Evolutionary conservation across 2,329 filamentous ascomycete species (phyloP).

Genomic region (Fusarium duplospermum): DNA sequence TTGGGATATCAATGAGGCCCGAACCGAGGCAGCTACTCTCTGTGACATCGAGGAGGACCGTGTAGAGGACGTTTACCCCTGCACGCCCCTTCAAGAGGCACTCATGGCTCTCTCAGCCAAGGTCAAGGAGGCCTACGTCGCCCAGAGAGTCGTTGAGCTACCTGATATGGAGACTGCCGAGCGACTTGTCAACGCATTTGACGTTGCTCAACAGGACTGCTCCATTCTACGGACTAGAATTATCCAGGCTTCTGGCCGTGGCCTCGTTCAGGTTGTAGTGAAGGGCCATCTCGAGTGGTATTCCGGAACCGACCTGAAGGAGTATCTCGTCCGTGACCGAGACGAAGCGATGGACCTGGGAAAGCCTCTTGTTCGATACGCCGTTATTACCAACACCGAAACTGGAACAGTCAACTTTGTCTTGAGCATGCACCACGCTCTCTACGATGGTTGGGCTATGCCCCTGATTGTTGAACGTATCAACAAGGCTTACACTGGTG

Average conservation of each 20-base stretch:
- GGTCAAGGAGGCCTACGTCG: constrained; percentile 63
- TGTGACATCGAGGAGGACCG: constrained; percentile 50
- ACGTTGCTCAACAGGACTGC: constrained; percentile 50
- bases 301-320: constrained; percentile 48
- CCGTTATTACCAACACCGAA: constrained; percentile 51
- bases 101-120: constrained; percentile 65
- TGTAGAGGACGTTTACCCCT: constrained; percentile 66
- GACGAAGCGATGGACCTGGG: constrained; percentile 58
- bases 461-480: constrained; percentile 61
- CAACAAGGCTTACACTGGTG: constrained; percentile 56
- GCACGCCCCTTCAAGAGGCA: constrained; percentile 65
- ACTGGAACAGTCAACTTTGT: constrained; percentile 57
- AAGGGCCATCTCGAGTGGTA: constrained; percentile 52
- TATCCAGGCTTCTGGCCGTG: constrained; percentile 56
- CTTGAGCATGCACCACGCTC: constrained; percentile 66
- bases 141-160: constrained; percentile 60
- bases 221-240: constrained; percentile 62
- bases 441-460: constrained; percentile 68
- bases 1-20: constrained; percentile 50
- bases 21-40: constrained; percentile 52
- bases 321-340: constrained; percentile 56
- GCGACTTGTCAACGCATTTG: constrained; percentile 57
- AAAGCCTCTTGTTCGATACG: constrained; percentile 59
- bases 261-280: constrained; percentile 61
- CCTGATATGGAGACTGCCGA: constrained; percentile 49